Base-by-base conservation (phyloP, 2,329 filamentous ascomycete genomes). In the Gaeumannomyces sp. region DNA sequence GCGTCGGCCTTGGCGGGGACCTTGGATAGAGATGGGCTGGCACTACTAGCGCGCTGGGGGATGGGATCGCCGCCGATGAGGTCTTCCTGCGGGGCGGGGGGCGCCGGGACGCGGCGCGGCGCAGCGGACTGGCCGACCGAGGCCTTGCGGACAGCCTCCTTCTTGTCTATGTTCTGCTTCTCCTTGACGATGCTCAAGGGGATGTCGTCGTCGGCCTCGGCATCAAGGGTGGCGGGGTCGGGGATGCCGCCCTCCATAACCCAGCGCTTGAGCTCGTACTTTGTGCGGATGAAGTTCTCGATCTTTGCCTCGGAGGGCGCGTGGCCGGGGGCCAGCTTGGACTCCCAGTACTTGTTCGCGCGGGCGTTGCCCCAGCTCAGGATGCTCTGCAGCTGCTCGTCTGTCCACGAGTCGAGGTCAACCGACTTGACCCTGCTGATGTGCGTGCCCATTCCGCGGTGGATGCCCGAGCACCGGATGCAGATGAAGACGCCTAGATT, bases 281-380 rank as follows among this genome's bases (percentile, higher is more conserved):
- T 99, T 65, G 96, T 99, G 70, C 95, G 89, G 72, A 99, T 98
- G 74, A 99, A 99, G 82, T 98, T 99, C 84, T 99, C 95, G 71
- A 99, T 98, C 84, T 99, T 99, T 70, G 91, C 86, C 80, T 99
- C 96, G 28, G 94, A 97, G 1, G 95, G 95, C 60, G 94, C 87
- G 77, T 99, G 95, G 66, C 93, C 93, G 19, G 89, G 80, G 2
- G 94, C 93, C 73, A 99, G 80, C 80, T 98, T 99, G 68, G 91
- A 87, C 78, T 99, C 96, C 94, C 94, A 99, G 77, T 98, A 97
- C 82, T 96, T 98, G 81, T 99, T 99, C 65, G 95, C 95, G 76
- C 93, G 89, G 65, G 90, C 86, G 76, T 99, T 99, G 66, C 95
- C 95, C 96, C 95, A 99, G 81, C 86, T 92, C 68, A 99, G 77